These are phyloP conservation scores for Senna siamea DNA, from an alignment of 306 rosid species.

Conservation along the genomic window DNA sequence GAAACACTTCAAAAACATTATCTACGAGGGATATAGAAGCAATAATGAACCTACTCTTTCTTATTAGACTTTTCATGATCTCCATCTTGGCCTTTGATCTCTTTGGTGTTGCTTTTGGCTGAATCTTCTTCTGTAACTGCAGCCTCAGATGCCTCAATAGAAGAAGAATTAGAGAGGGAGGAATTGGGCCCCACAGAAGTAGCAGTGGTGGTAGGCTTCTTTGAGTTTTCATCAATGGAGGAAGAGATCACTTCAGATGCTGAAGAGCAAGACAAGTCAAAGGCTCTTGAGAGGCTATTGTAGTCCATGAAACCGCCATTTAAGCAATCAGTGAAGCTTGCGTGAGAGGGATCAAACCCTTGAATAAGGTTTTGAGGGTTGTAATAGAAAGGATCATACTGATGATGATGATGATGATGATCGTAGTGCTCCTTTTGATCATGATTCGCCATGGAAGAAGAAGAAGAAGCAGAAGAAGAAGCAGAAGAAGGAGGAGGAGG, in stretches of 20 bases:
- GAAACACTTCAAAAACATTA: too few relatives aligned
- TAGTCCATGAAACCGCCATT: slow-evolving; percentile 79
- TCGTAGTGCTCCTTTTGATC: slow-evolving; percentile 45
- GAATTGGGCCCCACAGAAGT: slow-evolving; percentile 48
- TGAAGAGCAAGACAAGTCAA: slow-evolving; percentile 83
- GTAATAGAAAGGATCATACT: slow-evolving; percentile 58
- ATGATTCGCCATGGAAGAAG: slow-evolving; percentile 56
- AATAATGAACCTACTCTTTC: slow-evolving; percentile 63
- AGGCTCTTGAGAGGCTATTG: slow-evolving; percentile 73
- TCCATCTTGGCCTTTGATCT: slow-evolving; percentile 33
- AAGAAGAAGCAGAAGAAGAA: not conserved
- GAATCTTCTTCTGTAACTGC: slow-evolving; percentile 57
- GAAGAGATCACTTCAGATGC: slow-evolving; percentile 64
- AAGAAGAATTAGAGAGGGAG: slow-evolving; percentile 62
- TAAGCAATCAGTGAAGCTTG: slow-evolving; percentile 74
- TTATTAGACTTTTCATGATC: slow-evolving; percentile 68
- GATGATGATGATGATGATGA: slow-evolving; percentile 23
- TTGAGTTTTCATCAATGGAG: slow-evolving; percentile 31
- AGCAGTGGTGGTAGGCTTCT: slow-evolving; percentile 27
- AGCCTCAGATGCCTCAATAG: slow-evolving; percentile 62
- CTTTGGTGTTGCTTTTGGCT: slow-evolving; percentile 50
- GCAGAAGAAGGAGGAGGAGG: not conserved
- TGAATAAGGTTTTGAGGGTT: slow-evolving; percentile 52
- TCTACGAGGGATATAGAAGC: too few relatives aligned
- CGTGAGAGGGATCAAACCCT: slow-evolving; percentile 49